phyloP scores from a whole-genome alignment of 225 moss, liverwort and hornwort genomes.

The Thuidium tamariscinum region DNA sequence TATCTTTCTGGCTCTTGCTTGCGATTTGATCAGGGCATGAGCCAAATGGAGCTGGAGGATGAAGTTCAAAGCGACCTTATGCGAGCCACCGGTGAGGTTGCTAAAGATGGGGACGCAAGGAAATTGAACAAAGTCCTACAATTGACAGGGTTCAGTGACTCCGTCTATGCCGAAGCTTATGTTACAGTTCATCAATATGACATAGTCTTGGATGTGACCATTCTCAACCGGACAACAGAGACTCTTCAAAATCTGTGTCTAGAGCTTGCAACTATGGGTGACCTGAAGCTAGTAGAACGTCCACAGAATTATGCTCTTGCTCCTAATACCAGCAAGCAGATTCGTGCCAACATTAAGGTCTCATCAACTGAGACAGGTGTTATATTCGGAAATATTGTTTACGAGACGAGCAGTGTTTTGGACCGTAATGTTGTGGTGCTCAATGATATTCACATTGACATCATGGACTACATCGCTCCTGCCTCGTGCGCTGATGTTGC shows the following conservation, averaged over 20 bases:
- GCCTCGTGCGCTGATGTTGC: constrained; percentile 95
- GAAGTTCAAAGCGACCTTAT: constrained; percentile 94
- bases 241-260: constrained; percentile 92
- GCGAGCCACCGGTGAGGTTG: constrained; percentile 86
- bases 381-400: constrained; percentile 94
- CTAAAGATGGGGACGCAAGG: constrained; percentile 59
- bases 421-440: constrained; percentile 96
- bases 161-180: constrained; percentile 93
- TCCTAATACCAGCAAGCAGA: constrained; percentile 87
- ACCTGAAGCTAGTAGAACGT: constrained; percentile 94
- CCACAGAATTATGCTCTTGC: constrained; percentile 95
- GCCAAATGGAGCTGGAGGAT: constrained; percentile 89
- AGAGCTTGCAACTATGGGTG: constrained; percentile 96
- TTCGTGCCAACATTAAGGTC: constrained; percentile 93
- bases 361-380: constrained; percentile 99
- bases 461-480: constrained; percentile 99
- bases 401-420: constrained; percentile 88
- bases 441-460: constrained; percentile 96
- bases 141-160: constrained; percentile 94
- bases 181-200: constrained; percentile 97
- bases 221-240: constrained; percentile 85
- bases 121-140: constrained; percentile 91
- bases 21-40: constrained; percentile 59
- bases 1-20: neutral
- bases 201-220: constrained; percentile 93